phyloP scores from a whole-genome alignment of 257 asterid species.

The Solanum lycopersicoides region DNA sequence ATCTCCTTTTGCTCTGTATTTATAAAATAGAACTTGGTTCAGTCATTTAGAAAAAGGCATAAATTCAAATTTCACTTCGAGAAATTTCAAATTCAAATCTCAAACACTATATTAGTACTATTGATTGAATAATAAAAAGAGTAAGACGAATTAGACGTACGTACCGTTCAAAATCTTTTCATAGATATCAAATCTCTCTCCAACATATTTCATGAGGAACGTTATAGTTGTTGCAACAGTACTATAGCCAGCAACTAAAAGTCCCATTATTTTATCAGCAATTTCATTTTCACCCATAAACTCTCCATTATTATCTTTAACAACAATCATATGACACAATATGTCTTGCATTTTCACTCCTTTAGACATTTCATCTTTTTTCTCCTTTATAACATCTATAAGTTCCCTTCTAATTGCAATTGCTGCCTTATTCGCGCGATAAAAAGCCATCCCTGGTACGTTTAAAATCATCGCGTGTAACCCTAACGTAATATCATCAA shows the following conservation, averaged over 20 bases:
- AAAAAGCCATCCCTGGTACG: slow-evolving; percentile 40
- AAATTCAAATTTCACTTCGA: no score
- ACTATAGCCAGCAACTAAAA: slow-evolving; percentile 58
- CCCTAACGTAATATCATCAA: slow-evolving; percentile 47
- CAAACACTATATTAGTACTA: neutral
- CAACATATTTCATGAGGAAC: slow-evolving; percentile 60
- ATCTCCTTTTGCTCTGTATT: slow-evolving; percentile 57
- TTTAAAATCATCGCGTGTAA: slow-evolving; percentile 45
- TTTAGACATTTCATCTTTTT: slow-evolving; percentile 28
- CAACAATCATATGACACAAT: slow-evolving; percentile 36
- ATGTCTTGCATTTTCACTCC: slow-evolving; percentile 8
- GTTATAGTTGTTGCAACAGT: slow-evolving; percentile 60
- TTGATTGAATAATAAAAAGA: no score
- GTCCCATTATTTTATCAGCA: slow-evolving; percentile 66
- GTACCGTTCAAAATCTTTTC: slow-evolving; percentile 27
- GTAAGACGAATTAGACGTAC: no score
- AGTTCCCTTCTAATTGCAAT: slow-evolving; percentile 45
- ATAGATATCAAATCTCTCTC: slow-evolving; percentile 31
- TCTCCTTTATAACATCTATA: slow-evolving; percentile 36
- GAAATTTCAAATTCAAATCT: no score
- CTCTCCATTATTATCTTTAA: slow-evolving; percentile 26
- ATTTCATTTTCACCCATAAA: slow-evolving; percentile 48
- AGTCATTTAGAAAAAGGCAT: no score
- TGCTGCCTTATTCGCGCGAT: slow-evolving; percentile 55
- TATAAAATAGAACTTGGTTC: neutral